phyloP scores from a whole-genome alignment of 768 basidiomycete species.

The Tylopilus felleus region DNA sequence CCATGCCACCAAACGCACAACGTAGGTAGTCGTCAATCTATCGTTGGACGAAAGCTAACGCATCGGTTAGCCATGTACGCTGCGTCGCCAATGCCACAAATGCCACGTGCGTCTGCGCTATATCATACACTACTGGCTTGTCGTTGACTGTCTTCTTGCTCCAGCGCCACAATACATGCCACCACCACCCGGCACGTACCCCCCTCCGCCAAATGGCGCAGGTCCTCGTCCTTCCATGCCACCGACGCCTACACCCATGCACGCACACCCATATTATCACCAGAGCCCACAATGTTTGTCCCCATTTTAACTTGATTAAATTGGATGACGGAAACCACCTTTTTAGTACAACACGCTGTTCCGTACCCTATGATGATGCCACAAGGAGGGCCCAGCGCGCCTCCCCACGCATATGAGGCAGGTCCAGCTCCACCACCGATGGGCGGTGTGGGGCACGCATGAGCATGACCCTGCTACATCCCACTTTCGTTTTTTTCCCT shows the following conservation, averaged over 20 bases:
- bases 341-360: constrained; percentile 78
- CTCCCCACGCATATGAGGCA: constrained; percentile 72
- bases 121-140: background rate
- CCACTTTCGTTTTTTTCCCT: constrained; percentile 8
- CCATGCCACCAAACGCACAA: constrained; percentile 75
- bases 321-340: constrained; percentile 27
- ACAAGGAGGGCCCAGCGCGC: constrained; percentile 59
- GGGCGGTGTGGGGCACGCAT: constrained; percentile 69
- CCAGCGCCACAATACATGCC: constrained; percentile 77
- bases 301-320: constrained; percentile 15
- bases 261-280: constrained; percentile 85
- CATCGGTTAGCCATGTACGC: constrained; percentile 66
- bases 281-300: constrained; percentile 81
- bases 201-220: constrained; percentile 72
- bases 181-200: constrained; percentile 73
- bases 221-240: constrained; percentile 86
- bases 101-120: constrained; percentile 65
- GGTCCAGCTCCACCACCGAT: constrained; percentile 69
- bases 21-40: constrained; percentile 16
- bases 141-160: constrained; percentile 6
- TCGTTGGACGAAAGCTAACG: constrained; percentile 1
- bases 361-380: constrained; percentile 92
- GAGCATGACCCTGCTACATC: constrained; percentile 23
- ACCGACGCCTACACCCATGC: constrained; percentile 84
- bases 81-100: constrained; percentile 78